These are phyloP conservation scores for Cryptococcus sp. DNA, from an alignment of 1,284 basidiomycete genomes.

Conservation along the genomic window DNA sequence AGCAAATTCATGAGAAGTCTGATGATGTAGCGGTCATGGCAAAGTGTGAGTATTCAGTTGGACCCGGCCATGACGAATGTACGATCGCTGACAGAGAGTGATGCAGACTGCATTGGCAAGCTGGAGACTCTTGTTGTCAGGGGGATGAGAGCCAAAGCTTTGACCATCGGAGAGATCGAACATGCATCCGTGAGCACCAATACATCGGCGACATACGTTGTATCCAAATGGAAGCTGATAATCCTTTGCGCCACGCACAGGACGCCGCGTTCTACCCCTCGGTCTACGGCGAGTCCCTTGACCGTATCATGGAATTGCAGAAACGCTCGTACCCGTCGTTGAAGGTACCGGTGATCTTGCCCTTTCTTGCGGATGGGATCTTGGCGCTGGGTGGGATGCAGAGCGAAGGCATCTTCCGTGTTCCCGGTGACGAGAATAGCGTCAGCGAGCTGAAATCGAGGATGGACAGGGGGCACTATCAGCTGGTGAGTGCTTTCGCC, in stretches of 20 bases:
- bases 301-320: constrained; percentile 78
- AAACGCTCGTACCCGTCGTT: constrained; percentile 77
- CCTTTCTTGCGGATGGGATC: constrained; percentile 87
- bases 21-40: constrained; percentile 83
- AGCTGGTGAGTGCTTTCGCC: constrained; percentile 61
- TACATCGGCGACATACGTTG: not conserved
- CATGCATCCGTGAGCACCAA: constrained; percentile 68
- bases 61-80: not conserved
- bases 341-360: constrained; percentile 84
- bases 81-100: not conserved
- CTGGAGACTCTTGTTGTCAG: constrained; percentile 71
- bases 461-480: constrained; percentile 87
- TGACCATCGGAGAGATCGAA: constrained; percentile 78
- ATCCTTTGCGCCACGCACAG: constrained; percentile 47
- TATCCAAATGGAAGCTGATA: constrained; percentile 3
- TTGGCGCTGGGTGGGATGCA: constrained; percentile 80
- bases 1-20: constrained; percentile 61
- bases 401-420: constrained; percentile 85
- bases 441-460: constrained; percentile 82
- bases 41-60: constrained; percentile 58
- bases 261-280: constrained; percentile 91
- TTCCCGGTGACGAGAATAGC: constrained; percentile 81
- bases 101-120: constrained; percentile 66
- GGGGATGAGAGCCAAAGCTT: constrained; percentile 78
- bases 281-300: constrained; percentile 85